Base-by-base conservation (phyloP, 2,329 filamentous ascomycete species). In the Cryphonectria nitschkei region DNA sequence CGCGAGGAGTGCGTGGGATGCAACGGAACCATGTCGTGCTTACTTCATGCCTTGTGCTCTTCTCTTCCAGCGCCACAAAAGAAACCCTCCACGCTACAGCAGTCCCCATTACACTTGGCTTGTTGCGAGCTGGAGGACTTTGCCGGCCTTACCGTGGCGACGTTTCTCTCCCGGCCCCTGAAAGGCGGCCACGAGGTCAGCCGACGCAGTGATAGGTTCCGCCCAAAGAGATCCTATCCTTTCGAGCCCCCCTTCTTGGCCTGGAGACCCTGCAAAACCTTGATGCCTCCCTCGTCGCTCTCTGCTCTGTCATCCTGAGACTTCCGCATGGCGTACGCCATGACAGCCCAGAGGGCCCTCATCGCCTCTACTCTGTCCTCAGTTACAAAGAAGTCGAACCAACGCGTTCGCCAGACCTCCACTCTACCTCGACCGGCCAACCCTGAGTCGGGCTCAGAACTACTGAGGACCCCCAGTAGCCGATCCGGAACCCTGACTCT, bases 301-400 rank as follows among this genome's bases (percentile, higher is more conserved):
- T 69, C 73, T 13, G 14, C 34, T 29, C 74, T 73, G 32, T 77
- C 75, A 29, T 74, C 71, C 43, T 73, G 74, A 50, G 76, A 76
- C 74, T 80, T 83, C 73, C 86, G 82, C 88, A 90, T 90, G 76
- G 88, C 79, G 77, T 86, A 91, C 2, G 83, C 83, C 85, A 89
- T 88, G 76, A 90, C 81, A 4, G 82, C 83, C 89, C 89, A 91
- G 0, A 90, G 74, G 13, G 87, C 73, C 73, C 82, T 79, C 85
- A 90, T 85, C 2, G 88, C 88, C 74, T 84, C 83, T 37, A 90
- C 76, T 62, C 89, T 79, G 68, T 91, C 85, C 32, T 86, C 81
- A 0, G 78, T 76, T 64, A 84, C 74, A 75, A 90, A 91, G 14
- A 91, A 78, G 75, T 91, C 89, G 75, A 83, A 90, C 89, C 89